Evolutionary conservation across 2,329 filamentous ascomycete genomes (phyloP).

Genomic region (Sporothrix brunneoviolacea): DNA sequence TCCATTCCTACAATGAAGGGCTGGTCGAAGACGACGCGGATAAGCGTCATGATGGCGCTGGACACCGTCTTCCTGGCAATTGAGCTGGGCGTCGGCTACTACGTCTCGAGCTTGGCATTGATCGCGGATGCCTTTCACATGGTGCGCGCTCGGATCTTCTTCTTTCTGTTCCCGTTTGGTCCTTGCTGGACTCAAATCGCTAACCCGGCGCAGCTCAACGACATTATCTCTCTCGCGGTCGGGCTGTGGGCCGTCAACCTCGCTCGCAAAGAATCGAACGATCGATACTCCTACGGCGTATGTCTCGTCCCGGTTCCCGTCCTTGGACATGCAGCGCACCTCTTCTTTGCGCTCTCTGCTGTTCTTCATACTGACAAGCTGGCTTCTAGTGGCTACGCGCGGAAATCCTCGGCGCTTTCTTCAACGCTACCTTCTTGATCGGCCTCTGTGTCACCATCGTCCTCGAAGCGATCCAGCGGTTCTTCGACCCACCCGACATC

Average conservation of each 20-base stretch:
- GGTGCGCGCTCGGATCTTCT: slow-evolving; percentile 44
- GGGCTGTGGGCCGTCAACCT: slow-evolving; percentile 93
- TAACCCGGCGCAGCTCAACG: slow-evolving; percentile 62
- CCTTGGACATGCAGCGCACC: too few relatives aligned
- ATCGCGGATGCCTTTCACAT: slow-evolving; percentile 98
- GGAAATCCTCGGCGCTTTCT: slow-evolving; percentile 90
- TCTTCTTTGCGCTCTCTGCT: neutral
- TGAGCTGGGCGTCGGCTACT: slow-evolving; percentile 78
- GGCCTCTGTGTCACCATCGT: slow-evolving; percentile 95
- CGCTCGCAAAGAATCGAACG: slow-evolving; percentile 75
- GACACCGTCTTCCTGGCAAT: slow-evolving; percentile 85
- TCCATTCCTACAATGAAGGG: slow-evolving; percentile 36
- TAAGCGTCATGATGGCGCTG: slow-evolving; percentile 86
- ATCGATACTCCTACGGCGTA: slow-evolving; percentile 92
- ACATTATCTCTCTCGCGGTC: slow-evolving; percentile 89
- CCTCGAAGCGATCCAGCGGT: slow-evolving; percentile 85
- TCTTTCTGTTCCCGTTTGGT: neutral
- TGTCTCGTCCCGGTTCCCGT: slow-evolving; percentile 28
- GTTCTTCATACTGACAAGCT: neutral
- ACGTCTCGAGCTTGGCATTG: slow-evolving; percentile 83
- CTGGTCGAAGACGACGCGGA: slow-evolving; percentile 87
- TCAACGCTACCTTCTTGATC: slow-evolving; percentile 96
- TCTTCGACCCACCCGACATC: slow-evolving; percentile 86
- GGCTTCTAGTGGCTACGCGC: slow-evolving; percentile 80
- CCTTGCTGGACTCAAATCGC: neutral